Percentiles rank a stretch among this genome's conserved stretches.
Conservation (phyloP, 805 yeast species). For the Metschnikowia cubensis region DNA sequence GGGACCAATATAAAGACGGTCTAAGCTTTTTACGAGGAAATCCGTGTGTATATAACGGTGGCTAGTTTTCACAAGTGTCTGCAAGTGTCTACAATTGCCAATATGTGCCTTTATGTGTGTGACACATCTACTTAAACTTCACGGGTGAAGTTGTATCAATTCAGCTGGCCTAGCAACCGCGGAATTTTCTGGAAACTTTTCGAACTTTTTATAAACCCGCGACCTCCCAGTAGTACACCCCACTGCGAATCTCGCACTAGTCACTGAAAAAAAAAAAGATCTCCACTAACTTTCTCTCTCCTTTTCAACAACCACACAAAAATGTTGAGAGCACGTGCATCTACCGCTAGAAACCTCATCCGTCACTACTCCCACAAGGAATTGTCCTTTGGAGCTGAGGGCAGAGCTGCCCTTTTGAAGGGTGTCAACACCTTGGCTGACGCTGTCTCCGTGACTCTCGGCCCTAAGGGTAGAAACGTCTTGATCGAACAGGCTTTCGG, state of each 20-base stretch:
- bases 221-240: slow-evolving; percentile 8
- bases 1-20: not conserved
- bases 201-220: slow-evolving; percentile 9
- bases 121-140: not conserved
- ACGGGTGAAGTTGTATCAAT: not conserved
- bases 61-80: too few species aligned
- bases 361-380: slow-evolving; percentile 77
- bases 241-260: slow-evolving; percentile 1
- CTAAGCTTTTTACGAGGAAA: not conserved
- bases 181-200: slow-evolving; percentile 19
- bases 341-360: slow-evolving; percentile 38
- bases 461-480: slow-evolving; percentile 97
- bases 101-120: not conserved
- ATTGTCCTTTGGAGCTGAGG: slow-evolving; percentile 94
- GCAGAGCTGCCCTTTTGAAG: slow-evolving; percentile 86
- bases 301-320: not conserved
- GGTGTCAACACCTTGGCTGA: slow-evolving; percentile 95
- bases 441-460: slow-evolving; percentile 94
- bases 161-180: not conserved
- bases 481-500: slow-evolving; percentile 95
- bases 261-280: not conserved
- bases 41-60: too few species aligned
- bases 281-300: slow-evolving; percentile 1
- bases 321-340: slow-evolving; percentile 52
- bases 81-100: not conserved